Evolutionary conservation across 345 rosid genomes (phyloP).

Genomic region (Moricandia arvensis): DNA sequence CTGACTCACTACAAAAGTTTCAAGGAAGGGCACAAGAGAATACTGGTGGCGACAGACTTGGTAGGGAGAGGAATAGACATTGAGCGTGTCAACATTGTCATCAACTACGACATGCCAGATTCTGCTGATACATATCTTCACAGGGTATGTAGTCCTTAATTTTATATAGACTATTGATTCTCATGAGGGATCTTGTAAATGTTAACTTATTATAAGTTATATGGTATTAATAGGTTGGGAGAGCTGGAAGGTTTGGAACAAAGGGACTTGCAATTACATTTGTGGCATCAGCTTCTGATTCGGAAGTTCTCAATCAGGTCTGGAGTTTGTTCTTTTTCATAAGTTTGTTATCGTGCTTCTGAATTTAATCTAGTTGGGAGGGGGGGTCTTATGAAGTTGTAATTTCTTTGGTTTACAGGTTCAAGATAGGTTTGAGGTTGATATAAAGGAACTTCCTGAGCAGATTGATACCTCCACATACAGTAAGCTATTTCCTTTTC

Average conservation of each 20-base stretch:
- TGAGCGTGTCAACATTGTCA: constrained; percentile 95
- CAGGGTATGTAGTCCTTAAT: constrained; percentile 47
- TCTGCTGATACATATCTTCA: constrained; percentile 97
- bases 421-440: constrained; percentile 93
- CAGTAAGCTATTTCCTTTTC: constrained; percentile 47
- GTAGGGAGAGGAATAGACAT: constrained; percentile 98
- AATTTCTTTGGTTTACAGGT: constrained; percentile 47
- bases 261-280: constrained; percentile 98
- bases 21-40: constrained; percentile 98
- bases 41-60: constrained; percentile 96
- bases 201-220: neutral
- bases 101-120: constrained; percentile 99
- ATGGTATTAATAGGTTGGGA: constrained; percentile 73
- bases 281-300: constrained; percentile 87
- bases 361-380: too few relatives aligned
- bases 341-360: neutral
- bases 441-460: constrained; percentile 94
- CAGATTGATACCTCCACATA: constrained; percentile 92
- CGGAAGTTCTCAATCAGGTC: constrained; percentile 95
- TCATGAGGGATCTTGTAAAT: neutral
- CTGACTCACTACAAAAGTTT: constrained; percentile 93
- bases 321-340: neutral
- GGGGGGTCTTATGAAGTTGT: neutral
- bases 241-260: constrained; percentile 99
- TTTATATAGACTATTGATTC: neutral